phyloP scores from a whole-genome alignment of 176 grass and related monocot genomes.

The Poa pratensis region DNA sequence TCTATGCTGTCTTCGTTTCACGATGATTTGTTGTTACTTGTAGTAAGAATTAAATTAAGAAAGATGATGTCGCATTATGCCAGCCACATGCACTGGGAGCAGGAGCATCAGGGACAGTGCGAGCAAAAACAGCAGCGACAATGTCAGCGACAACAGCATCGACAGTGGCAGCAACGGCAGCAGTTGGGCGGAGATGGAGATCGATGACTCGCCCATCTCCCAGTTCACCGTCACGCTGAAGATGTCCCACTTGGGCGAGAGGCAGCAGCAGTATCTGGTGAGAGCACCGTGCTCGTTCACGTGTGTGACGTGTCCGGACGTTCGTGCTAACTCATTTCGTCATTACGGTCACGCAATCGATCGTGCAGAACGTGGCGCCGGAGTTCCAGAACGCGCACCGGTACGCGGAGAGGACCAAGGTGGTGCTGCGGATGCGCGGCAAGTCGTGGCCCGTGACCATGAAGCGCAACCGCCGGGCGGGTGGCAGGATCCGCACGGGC shows the following conservation, averaged over 20 bases:
- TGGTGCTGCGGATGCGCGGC: slow-evolving; percentile 45
- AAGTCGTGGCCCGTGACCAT: slow-evolving; percentile 34
- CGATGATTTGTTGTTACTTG: no score
- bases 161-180: not conserved
- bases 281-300: not conserved
- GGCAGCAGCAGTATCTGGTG: slow-evolving; percentile 60
- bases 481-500: not conserved
- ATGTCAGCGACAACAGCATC: not conserved
- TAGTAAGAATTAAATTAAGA: no score
- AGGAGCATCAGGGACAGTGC: no score
- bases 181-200: not conserved
- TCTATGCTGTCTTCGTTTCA: no score
- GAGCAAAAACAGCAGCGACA: not conserved
- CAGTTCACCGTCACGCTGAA: slow-evolving; percentile 44
- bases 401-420: slow-evolving; percentile 23
- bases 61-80: no score
- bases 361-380: slow-evolving; percentile 52
- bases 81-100: no score
- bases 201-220: slow-evolving; percentile 4
- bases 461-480: slow-evolving; percentile 35
- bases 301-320: no score
- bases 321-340: not conserved
- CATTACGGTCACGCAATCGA: no score
- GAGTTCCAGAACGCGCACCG: slow-evolving; percentile 54
- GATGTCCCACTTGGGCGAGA: slow-evolving; percentile 16